These are phyloP conservation scores for Fusarium ambrosium DNA, from an alignment of 2,329 filamentous ascomycete genomes.

Conservation along the genomic window DNA sequence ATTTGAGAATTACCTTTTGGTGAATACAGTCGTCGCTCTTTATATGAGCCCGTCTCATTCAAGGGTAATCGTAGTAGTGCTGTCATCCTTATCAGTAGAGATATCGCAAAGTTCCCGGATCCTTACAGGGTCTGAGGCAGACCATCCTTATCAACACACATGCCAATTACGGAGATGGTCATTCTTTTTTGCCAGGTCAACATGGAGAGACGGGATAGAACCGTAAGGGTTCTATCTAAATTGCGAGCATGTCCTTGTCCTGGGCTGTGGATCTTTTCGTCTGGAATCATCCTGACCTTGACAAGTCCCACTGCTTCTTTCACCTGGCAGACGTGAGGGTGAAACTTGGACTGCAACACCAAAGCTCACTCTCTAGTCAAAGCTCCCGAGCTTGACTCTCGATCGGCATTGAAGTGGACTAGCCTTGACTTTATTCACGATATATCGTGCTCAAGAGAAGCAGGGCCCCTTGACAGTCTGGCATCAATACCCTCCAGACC, in stretches of 20 bases:
- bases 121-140: constrained; percentile 29
- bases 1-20: constrained; percentile 14
- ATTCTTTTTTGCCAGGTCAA: background rate
- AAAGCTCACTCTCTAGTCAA: background rate
- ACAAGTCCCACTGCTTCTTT: background rate
- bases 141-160: constrained; percentile 45
- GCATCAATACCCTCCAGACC: background rate
- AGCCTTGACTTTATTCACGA: background rate
- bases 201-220: background rate
- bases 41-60: background rate
- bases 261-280: background rate
- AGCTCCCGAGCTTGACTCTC: background rate
- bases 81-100: constrained; percentile 30
- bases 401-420: background rate
- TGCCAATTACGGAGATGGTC: constrained; percentile 15
- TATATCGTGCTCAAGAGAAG: background rate
- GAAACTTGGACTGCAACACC: background rate
- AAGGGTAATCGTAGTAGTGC: constrained; percentile 1
- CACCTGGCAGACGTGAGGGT: background rate
- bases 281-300: background rate
- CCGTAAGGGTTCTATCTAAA: background rate
- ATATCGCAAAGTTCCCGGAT: constrained; percentile 15
- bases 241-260: background rate
- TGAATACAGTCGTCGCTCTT: background rate
- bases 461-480: background rate